These are phyloP conservation scores for Triticum timopheevii DNA, from an alignment of 176 grass and related monocot genomes.

Conservation along the genomic window DNA sequence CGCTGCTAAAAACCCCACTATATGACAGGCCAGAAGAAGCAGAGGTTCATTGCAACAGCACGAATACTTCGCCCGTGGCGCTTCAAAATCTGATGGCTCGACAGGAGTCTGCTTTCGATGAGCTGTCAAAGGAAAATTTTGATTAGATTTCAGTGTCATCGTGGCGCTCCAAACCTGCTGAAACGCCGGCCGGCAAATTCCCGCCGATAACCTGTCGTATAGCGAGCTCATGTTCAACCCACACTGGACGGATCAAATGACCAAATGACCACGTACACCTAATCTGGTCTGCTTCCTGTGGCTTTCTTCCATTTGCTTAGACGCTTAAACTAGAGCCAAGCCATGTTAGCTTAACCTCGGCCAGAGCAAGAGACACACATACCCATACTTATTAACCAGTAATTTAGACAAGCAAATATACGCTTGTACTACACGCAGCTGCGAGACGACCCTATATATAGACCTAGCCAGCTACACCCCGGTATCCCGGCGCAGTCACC, in stretches of 20 bases:
- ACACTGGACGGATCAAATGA: neutral
- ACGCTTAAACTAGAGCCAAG: neutral
- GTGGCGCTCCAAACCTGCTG: neutral
- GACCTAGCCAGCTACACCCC: neutral
- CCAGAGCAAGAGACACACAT: neutral
- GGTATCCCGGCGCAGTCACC: neutral
- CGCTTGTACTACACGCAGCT: neutral
- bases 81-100: neutral
- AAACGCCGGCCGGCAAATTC: neutral
- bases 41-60: no score
- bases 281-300: neutral
- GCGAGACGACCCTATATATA: conserved; percentile 20
- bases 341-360: neutral
- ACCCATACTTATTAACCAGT: neutral
- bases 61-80: no score
- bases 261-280: neutral
- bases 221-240: neutral
- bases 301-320: neutral
- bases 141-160: neutral
- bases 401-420: neutral
- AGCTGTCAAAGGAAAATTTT: neutral
- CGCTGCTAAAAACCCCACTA: no score
- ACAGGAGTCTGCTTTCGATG: no score
- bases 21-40: no score
- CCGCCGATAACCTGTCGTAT: neutral